Base-by-base conservation (phyloP, 2,329 filamentous ascomycete species). In the Exophiala sideris region DNA sequence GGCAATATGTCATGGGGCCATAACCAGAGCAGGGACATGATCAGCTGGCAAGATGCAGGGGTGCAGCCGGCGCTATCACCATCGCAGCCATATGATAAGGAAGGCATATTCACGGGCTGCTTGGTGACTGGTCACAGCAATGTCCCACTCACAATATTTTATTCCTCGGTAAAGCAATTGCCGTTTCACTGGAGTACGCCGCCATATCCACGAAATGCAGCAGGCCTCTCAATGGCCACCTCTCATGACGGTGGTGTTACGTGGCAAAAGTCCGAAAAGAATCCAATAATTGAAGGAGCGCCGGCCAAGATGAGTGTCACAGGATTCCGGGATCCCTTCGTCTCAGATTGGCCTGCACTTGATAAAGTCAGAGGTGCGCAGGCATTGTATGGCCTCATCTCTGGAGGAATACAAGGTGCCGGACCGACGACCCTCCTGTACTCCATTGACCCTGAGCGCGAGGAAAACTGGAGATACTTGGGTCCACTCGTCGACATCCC, bases 391-490 rank as follows among this genome's bases (percentile, higher is more conserved):
- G 78, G 76, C 2, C 68, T 79, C 10, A 67, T 80, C 7, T 78
- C 77, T 0, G 78, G 78, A 1, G 78, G 78, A 0, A 67, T 80
- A 20, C 54, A 64, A 5, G 65, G 65, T 11, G 47, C 69, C 10
- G 71, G 71, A 0, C 78, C 78, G 0, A 75, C 74, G 0, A 70
- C 71, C 0, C 80, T 80, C 50, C 62, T 79, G 0, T 81, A 80
- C 53, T 64, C 67, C 0, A 65, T 80, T 14, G 63, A 73, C 3
- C 65, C 69, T 0, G 57, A 64, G 1, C 67, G 78, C 46, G 62
- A 77, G 2, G 66, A 65, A 1, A 65, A 70, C 9, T 80, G 78
- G 78, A 58, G 65, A 14, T 80, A 76, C 38, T 42, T 76, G 5
- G 75, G 76, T 1, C 68, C 70, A 3, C 62, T 80, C 20, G 59